Conservation (phyloP, 1,284 basidiomycete species). For the Bjerkandera adusta region DNA sequence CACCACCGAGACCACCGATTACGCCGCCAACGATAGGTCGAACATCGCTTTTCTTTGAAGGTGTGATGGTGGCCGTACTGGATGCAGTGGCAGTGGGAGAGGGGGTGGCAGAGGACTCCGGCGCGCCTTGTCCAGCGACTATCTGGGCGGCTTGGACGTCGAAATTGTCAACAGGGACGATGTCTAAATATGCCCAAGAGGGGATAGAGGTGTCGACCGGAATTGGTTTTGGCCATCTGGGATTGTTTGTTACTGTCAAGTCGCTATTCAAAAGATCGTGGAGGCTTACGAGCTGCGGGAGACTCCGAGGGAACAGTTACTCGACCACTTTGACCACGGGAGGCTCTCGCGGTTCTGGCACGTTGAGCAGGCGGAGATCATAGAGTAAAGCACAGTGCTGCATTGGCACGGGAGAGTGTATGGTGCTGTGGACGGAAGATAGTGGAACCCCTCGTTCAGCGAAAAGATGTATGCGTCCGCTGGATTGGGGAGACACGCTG, state of each 20-base stretch:
- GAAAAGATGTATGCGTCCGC: background rate
- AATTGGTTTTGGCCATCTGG: conserved; percentile 3
- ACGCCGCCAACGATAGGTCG: conserved; percentile 10
- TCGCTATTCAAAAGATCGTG: background rate
- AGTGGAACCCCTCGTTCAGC: conserved; percentile 9
- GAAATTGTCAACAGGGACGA: background rate
- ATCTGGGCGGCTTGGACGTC: background rate
- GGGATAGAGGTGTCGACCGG: conserved; percentile 8
- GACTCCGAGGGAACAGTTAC: background rate
- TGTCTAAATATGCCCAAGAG: conserved; percentile 8
- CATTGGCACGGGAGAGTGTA: background rate
- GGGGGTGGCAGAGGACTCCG: background rate
- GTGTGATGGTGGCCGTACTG: background rate
- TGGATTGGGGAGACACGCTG: background rate
- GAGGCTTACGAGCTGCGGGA: background rate
- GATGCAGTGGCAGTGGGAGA: no score
- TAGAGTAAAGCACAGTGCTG: conserved; percentile 6
- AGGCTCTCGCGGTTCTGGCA: background rate
- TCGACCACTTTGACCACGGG: conserved; percentile 3
- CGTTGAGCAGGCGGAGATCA: conserved; percentile 1
- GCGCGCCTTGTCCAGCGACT: background rate
- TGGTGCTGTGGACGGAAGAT: conserved; percentile 8
- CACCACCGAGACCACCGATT: conserved; percentile 5
- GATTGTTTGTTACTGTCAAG: background rate
- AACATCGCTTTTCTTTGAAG: conserved; percentile 3